phyloP scores from a whole-genome alignment of 345 rosid species.

The Cochlearia excelsa region DNA sequence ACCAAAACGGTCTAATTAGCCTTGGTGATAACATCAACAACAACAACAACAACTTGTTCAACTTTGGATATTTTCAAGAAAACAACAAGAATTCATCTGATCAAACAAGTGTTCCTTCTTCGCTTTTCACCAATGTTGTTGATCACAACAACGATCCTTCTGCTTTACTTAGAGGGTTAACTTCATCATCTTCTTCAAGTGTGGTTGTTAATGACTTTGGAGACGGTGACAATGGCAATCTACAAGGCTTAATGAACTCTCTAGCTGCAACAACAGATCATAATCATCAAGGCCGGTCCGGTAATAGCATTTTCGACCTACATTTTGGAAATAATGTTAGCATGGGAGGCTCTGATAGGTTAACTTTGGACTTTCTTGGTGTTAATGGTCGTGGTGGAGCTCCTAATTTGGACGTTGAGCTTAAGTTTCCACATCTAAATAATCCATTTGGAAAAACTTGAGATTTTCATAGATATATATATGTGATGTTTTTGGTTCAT shows the following conservation, averaged over 20 bases:
- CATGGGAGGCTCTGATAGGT: conserved; percentile 44
- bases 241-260: conserved; percentile 66
- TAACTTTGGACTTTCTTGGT: conserved; percentile 74
- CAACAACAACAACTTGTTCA: conserved; percentile 36
- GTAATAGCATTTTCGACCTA: conserved; percentile 36
- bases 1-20: conserved; percentile 28
- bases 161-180: conserved; percentile 54
- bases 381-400: conserved; percentile 48
- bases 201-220: conserved; percentile 34
- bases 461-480: conserved; percentile 10
- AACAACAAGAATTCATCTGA: conserved; percentile 27
- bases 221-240: conserved; percentile 44
- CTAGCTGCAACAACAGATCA: conserved; percentile 34
- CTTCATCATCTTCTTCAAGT: conserved; percentile 40
- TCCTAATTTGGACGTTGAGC: conserved; percentile 18
- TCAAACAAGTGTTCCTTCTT: conserved; percentile 52
- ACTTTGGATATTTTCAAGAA: conserved; percentile 55
- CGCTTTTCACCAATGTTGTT: conserved; percentile 65
- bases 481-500: neutral
- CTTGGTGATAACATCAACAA: conserved; percentile 26
- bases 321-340: conserved; percentile 25
- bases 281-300: conserved; percentile 28
- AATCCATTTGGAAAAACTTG: conserved; percentile 33
- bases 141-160: conserved; percentile 48
- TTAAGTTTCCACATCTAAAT: conserved; percentile 32